Conservation (phyloP, 148 eudicot genomes). For the Chenopodium quinoa region DNA sequence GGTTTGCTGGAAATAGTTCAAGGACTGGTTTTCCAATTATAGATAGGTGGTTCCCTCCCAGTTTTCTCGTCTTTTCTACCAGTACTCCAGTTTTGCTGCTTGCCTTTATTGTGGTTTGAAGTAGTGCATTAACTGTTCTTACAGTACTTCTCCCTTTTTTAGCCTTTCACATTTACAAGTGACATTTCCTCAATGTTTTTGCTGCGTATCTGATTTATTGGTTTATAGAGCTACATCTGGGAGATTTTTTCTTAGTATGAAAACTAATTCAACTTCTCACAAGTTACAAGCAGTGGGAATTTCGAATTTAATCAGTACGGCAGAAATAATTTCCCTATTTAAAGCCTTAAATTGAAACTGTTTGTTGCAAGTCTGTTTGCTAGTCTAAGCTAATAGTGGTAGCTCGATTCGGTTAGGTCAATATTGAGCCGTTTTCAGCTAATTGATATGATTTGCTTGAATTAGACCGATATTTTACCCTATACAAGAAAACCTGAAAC, state of each 20-base stretch:
- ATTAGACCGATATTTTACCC: too few relatives aligned
- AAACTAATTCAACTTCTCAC: background rate
- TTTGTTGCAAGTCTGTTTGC: background rate
- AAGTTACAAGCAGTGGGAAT: too few relatives aligned
- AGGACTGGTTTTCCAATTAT: background rate
- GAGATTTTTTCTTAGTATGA: too few relatives aligned
- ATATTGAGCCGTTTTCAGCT: background rate
- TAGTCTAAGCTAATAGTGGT: too few relatives aligned
- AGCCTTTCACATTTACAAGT: background rate
- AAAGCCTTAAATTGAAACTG: background rate
- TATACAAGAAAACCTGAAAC: too few relatives aligned
- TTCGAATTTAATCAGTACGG: too few relatives aligned
- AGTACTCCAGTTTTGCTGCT: background rate
- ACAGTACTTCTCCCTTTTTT: constrained; percentile 1
- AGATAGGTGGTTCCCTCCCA: background rate
- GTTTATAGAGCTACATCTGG: background rate
- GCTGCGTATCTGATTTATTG: background rate
- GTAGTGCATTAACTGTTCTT: constrained; percentile 1
- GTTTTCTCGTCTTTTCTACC: background rate
- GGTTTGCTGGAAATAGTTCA: background rate
- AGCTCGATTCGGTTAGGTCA: background rate
- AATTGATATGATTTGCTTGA: background rate
- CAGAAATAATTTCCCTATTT: background rate
- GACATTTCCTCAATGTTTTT: constrained; percentile 1
- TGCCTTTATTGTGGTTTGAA: constrained; percentile 11